Evolutionary conservation across 1,284 basidiomycete species (phyloP).

Genomic region (Xerocomus alliaceus): DNA sequence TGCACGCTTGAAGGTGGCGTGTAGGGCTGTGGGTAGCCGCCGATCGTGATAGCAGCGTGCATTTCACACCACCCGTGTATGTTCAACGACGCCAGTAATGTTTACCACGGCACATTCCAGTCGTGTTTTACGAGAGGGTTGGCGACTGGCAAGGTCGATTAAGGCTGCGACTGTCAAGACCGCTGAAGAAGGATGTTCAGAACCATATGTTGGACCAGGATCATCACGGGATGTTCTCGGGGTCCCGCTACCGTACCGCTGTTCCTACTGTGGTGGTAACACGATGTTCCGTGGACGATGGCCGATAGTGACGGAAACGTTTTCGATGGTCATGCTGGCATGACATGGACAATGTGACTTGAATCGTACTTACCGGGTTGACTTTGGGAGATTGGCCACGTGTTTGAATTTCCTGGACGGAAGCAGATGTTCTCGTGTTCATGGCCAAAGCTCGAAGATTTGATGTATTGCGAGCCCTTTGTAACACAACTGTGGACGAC

Average conservation of each 20-base stretch:
- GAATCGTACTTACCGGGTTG: neutral
- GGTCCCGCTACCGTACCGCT: neutral
- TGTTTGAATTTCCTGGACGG: neutral
- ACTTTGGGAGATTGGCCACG: neutral
- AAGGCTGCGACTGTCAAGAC: conserved; percentile 1
- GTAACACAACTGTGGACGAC: too few species aligned
- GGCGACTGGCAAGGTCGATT: too few species aligned
- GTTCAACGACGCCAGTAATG: neutral
- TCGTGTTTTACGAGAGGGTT: conserved; percentile 5
- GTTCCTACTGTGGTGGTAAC: neutral
- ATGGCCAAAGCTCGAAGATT: neutral
- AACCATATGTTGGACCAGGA: neutral
- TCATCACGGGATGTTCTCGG: neutral
- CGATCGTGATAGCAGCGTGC: conserved; percentile 2
- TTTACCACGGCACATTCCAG: conserved; percentile 1
- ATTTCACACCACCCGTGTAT: conserved; percentile 4
- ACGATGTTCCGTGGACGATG: conserved; percentile 6
- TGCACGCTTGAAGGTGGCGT: conserved; percentile 22
- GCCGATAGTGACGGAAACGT: conserved; percentile 1
- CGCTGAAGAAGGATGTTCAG: neutral
- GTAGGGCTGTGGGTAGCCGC: conserved; percentile 15
- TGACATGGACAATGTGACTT: neutral
- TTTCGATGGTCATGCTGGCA: conserved; percentile 2
- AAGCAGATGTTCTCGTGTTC: neutral
- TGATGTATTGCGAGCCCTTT: too few species aligned